Conservation (phyloP, 2,329 filamentous ascomycete genomes). For the Zymoseptoria tritici region DNA sequence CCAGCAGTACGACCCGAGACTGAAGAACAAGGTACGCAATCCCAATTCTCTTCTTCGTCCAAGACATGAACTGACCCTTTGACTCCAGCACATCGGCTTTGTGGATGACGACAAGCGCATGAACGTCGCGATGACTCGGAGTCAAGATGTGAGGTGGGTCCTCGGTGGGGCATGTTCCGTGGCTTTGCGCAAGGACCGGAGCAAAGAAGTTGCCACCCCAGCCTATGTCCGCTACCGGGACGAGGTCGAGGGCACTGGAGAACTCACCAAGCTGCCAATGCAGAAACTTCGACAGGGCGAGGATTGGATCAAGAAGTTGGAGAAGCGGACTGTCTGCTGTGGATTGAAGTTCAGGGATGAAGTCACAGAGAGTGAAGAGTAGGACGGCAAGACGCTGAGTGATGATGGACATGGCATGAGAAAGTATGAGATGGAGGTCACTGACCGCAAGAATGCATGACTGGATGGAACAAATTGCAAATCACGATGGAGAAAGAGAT, state of each 20-base stretch:
- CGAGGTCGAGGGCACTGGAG: not conserved
- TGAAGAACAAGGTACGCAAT: not conserved
- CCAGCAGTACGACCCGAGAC: not conserved
- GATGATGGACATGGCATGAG: not conserved
- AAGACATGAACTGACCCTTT: not conserved
- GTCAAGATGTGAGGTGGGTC: conserved; percentile 11
- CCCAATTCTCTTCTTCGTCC: not conserved
- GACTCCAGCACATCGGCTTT: conserved; percentile 3
- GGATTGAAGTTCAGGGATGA: not conserved
- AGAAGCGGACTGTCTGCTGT: not conserved
- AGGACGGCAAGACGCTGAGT: not conserved
- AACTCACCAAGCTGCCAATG: not conserved
- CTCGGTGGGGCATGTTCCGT: conserved; percentile 1
- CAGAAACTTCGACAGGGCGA: not conserved
- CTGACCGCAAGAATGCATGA: not conserved
- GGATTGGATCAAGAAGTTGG: conserved; percentile 2
- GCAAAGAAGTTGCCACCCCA: not conserved
- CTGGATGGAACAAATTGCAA: not conserved
- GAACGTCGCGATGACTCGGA: conserved; percentile 14
- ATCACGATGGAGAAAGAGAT: not conserved
- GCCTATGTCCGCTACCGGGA: conserved; percentile 5
- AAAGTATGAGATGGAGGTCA: not conserved
- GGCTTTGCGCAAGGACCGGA: not conserved
- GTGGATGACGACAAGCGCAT: conserved; percentile 10
- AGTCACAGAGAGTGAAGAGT: not conserved